Evolutionary conservation across 805 yeast genomes (phyloP).

Genomic region (Schizosaccharomyces osmophilus): DNA sequence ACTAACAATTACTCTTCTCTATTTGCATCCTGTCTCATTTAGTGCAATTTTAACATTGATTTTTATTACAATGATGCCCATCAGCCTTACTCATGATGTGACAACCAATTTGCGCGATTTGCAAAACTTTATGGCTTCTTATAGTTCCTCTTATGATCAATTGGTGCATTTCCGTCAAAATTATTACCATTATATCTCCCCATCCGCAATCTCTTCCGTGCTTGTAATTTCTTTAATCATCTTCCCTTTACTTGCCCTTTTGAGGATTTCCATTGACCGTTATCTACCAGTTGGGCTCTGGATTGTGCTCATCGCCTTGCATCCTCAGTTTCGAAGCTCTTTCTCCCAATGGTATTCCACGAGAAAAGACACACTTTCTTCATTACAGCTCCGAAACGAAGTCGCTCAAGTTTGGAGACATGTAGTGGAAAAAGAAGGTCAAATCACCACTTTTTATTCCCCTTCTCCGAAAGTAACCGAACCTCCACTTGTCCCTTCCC

Average conservation of each 20-base stretch:
- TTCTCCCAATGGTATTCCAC: neutral
- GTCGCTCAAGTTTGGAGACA: neutral
- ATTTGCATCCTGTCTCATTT: neutral
- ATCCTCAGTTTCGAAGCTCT: neutral
- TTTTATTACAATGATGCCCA: neutral
- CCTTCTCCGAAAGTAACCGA: neutral
- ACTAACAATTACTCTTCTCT: neutral
- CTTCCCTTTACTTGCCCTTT: neutral
- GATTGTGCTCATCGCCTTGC: neutral
- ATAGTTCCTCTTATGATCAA: neutral
- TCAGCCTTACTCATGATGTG: neutral
- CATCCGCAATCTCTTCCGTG: neutral
- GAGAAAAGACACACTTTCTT: neutral
- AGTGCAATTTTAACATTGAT: neutral
- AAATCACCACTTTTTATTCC: neutral
- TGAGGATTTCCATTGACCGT: neutral
- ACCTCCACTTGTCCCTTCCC: neutral
- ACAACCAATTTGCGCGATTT: neutral
- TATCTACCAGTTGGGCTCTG: neutral
- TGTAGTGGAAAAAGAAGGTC: too few species aligned
- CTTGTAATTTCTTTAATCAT: neutral
- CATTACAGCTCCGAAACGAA: neutral
- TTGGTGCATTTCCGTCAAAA: neutral
- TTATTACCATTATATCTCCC: neutral
- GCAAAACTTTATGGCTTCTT: neutral